Evolutionary conservation across 441 rosid genomes (phyloP).

Genomic region (Erysimum cheiri): DNA sequence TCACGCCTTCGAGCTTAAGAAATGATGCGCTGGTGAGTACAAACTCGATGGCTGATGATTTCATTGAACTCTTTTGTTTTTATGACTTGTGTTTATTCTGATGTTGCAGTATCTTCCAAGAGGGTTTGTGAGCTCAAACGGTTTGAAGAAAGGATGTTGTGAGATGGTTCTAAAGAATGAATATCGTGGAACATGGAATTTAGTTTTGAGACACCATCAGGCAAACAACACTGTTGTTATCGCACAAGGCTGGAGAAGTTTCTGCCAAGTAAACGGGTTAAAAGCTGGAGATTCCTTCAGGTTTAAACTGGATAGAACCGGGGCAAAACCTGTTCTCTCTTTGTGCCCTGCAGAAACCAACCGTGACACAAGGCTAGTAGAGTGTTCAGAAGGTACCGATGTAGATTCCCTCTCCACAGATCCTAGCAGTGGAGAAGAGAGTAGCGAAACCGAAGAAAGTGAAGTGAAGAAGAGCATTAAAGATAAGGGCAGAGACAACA

Average conservation of each 20-base stretch:
- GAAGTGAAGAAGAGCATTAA: not conserved
- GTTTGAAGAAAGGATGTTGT: constrained; percentile 19
- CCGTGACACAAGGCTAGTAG: not conserved
- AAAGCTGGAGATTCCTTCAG: constrained; percentile 30
- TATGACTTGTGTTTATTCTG: constrained; percentile 15
- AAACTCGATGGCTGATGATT: not conserved
- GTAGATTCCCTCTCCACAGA: constrained; percentile 19
- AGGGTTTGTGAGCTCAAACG: constrained; percentile 38
- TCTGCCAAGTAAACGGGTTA: constrained; percentile 27
- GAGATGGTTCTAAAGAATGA: constrained; percentile 37
- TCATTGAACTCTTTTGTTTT: not conserved
- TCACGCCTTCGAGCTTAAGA: constrained; percentile 22
- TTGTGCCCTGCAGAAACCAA: constrained; percentile 23
- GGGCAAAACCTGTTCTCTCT: constrained; percentile 14
- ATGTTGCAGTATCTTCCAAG: constrained; percentile 35
- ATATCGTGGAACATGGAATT: constrained; percentile 27
- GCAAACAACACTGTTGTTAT: constrained; percentile 9
- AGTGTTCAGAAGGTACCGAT: constrained; percentile 15
- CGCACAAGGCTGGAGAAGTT: constrained; percentile 33
- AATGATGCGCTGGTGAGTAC: constrained; percentile 29
- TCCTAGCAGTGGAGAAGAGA: constrained; percentile 22
- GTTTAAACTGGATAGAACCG: constrained; percentile 33
- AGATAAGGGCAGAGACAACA: not conserved
- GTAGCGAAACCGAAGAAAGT: constrained; percentile 21
- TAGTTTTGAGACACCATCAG: constrained; percentile 18